Evolutionary conservation across 2,329 filamentous ascomycete genomes (phyloP).

Genomic region (Arthrobotrys iridis): DNA sequence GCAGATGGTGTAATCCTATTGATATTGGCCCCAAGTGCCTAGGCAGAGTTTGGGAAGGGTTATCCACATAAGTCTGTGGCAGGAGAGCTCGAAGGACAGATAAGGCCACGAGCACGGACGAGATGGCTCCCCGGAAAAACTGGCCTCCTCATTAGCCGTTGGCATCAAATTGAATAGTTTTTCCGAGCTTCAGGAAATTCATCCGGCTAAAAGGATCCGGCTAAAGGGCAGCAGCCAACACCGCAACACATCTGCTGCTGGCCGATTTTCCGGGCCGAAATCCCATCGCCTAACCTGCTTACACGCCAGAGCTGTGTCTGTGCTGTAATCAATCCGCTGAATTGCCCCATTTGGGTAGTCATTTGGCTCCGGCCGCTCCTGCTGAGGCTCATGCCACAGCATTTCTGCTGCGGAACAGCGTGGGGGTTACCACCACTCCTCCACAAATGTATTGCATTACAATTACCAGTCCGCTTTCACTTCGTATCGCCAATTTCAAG

Average conservation of each 20-base stretch:
- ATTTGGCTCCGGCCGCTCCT: neutral
- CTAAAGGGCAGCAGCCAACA: conserved; percentile 23
- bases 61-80: neutral
- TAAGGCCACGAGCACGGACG: conserved; percentile 15
- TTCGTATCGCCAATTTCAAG: conserved; percentile 27
- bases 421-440: conserved; percentile 30
- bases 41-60: neutral
- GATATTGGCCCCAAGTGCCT: neutral
- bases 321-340: conserved; percentile 28
- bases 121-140: conserved; percentile 47
- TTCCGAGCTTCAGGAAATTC: conserved; percentile 35
- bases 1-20: neutral
- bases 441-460: neutral
- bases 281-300: conserved; percentile 31
- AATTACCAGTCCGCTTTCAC: neutral
- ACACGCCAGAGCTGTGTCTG: conserved; percentile 6
- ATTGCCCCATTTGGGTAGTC: conserved; percentile 27
- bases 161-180: conserved; percentile 16
- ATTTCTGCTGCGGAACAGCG: conserved; percentile 8
- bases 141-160: conserved; percentile 18
- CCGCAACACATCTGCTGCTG: conserved; percentile 19
- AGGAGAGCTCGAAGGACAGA: neutral
- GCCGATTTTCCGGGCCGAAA: conserved; percentile 43
- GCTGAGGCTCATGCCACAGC: conserved; percentile 41
- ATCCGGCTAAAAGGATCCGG: conserved; percentile 46